These are phyloP conservation scores for Cyclotella choctawhatcheeana DNA, from an alignment of 108 stramenopile genomes.

Conservation along the genomic window DNA sequence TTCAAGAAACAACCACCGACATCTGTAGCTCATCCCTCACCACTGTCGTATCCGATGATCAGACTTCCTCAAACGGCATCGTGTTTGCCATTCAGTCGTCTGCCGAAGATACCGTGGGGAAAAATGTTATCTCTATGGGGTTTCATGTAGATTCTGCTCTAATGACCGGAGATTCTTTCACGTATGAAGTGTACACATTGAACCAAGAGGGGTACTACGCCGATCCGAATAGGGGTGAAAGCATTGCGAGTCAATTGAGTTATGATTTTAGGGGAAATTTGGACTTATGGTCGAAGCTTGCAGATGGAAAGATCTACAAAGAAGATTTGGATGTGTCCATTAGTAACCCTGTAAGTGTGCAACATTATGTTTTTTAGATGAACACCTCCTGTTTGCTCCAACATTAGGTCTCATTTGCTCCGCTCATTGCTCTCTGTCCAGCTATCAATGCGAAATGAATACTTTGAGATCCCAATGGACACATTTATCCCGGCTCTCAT, in stretches of 20 bases:
- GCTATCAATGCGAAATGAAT: background rate
- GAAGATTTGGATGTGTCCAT: slow-evolving; percentile 3
- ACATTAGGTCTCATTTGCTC: background rate
- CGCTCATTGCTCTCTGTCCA: too few relatives aligned
- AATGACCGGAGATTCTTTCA: background rate
- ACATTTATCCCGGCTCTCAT: slow-evolving; percentile 2
- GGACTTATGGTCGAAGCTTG: slow-evolving; percentile 15
- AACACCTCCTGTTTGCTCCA: background rate
- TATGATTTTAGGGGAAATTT: slow-evolving; percentile 37
- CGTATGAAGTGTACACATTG: slow-evolving; percentile 36
- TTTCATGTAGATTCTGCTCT: slow-evolving; percentile 16
- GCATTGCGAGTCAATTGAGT: background rate
- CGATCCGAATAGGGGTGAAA: slow-evolving; percentile 18
- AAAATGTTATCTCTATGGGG: slow-evolving; percentile 28
- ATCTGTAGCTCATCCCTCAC: slow-evolving; percentile 11
- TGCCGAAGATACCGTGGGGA: slow-evolving; percentile 5
- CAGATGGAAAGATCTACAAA: background rate
- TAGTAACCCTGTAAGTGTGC: background rate
- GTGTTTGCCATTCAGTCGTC: slow-evolving; percentile 11
- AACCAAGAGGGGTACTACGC: slow-evolving; percentile 27
- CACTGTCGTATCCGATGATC: background rate
- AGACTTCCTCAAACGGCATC: slow-evolving; percentile 4
- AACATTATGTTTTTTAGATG: background rate
- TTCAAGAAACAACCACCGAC: background rate
- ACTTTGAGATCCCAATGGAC: slow-evolving; percentile 17